Evolutionary conservation across 306 rosid species (phyloP), one percentile per base, ranked within the genome.

Genomic region (Gynostemma pentaphyllum): DNA sequence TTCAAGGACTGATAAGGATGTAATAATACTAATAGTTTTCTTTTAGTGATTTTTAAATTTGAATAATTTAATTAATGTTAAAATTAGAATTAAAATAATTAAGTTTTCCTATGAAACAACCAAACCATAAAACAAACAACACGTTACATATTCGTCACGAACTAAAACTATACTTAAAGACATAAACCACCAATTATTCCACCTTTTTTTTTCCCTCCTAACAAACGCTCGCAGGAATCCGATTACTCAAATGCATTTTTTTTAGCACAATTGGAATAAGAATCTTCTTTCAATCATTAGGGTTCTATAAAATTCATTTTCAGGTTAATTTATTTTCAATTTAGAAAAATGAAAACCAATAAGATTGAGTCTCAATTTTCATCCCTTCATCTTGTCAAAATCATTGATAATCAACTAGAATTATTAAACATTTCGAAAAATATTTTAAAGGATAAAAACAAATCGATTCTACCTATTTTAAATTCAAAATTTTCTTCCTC

Each of bases 91-190:
- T 14, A 3, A 44, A 49, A 49, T 23, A 51, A 11, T 24, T 24
- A 51, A 51, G 57, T 24, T n/a, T n/a, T 51, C 57, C 57, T 34
- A 51, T 26, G 57, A 51, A 50, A 50, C 56, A 51, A 51, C 16
- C 32, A 23, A 2, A 39, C 44, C 44, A 39, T n/a, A 32, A 3
- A 32, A 32, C 60, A 26, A 53, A n/a, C 39, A 53, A 53, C 60
- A 53, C 60, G 37, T 53, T 53, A 6, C 60, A 26, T 27, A 12
- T 28, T 27, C 37, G 14, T 53, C 22, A 53, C 28, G 13, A 13
- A 27, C 60, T 14, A 53, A 53, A 53, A n/a, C 7, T 26, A 7
- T 11, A 53, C 60, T 53, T 27, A 5, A 15, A 28, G 60, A 53
- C 60, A 53, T 26, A 15, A 53, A 53, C 5, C 16, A 53, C 15